These are phyloP conservation scores for Pseudocercospora pini-densiflorae DNA, from an alignment of 2,329 filamentous ascomycete species.

Conservation along the genomic window DNA sequence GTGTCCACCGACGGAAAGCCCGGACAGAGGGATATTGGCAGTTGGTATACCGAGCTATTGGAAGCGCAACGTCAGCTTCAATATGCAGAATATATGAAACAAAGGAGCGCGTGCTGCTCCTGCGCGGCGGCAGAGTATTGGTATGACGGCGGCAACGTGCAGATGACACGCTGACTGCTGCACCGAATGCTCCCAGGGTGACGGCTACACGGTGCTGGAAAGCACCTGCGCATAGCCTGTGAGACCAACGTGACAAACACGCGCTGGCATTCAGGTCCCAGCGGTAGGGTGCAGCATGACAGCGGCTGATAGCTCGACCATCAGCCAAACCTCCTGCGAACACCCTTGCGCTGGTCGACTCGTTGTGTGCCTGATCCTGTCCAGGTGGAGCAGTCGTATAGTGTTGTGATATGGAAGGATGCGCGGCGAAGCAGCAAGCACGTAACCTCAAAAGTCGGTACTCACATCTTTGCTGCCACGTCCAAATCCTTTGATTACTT, in stretches of 20 bases:
- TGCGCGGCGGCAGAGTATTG: conserved; percentile 9
- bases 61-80: conserved; percentile 21
- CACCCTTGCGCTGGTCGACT: background rate
- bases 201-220: conserved; percentile 11
- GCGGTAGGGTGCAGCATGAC: conserved; percentile 20
- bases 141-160: conserved; percentile 14
- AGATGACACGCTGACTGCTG: conserved; percentile 18
- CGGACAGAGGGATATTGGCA: conserved; percentile 76
- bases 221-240: conserved; percentile 11
- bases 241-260: conserved; percentile 24
- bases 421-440: conserved; percentile 3
- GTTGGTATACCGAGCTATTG: conserved; percentile 89
- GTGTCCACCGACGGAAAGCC: conserved; percentile 71
- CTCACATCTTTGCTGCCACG: conserved; percentile 86
- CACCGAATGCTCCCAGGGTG: background rate
- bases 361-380: background rate
- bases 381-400: background rate
- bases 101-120: conserved; percentile 8
- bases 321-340: conserved; percentile 8
- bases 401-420: conserved; percentile 6
- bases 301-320: conserved; percentile 9
- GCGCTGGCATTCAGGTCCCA: conserved; percentile 14
- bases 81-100: conserved; percentile 13
- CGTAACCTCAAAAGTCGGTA: conserved; percentile 5
- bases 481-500: conserved; percentile 91